phyloP scores from a whole-genome alignment of 2,329 filamentous ascomycete species.

The Ophiostoma ips region DNA sequence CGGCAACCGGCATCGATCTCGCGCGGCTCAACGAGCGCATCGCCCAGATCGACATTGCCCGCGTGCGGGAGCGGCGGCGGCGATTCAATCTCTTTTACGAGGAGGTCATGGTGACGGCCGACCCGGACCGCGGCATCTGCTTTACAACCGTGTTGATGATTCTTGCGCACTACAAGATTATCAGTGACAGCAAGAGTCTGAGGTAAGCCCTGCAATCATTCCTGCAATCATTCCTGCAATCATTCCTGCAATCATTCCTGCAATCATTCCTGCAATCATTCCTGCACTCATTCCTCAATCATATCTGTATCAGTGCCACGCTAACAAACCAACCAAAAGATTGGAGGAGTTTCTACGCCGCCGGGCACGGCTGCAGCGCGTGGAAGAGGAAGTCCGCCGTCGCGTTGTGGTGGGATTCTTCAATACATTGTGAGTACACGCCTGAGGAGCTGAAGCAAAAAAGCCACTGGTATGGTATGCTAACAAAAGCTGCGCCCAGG shows the following conservation, averaged over 20 bases:
- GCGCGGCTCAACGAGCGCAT: conserved; percentile 62
- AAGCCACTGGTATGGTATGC: too few species aligned
- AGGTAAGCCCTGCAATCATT: too few species aligned
- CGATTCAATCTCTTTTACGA: conserved; percentile 94
- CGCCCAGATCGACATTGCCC: conserved; percentile 54
- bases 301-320: too few species aligned
- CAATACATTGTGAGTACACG: conserved; percentile 56
- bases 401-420: conserved; percentile 91
- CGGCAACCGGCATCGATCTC: conserved; percentile 53
- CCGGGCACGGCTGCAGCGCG: conserved; percentile 76
- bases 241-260: too few species aligned
- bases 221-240: too few species aligned
- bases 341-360: conserved; percentile 91
- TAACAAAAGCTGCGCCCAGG: conserved; percentile 23
- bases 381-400: conserved; percentile 85
- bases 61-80: conserved; percentile 60
- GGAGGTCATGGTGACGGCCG: conserved; percentile 85
- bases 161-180: conserved; percentile 95
- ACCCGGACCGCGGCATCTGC: conserved; percentile 76
- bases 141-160: conserved; percentile 93
- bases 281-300: too few species aligned
- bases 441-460: too few species aligned
- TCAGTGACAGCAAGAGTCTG: conserved; percentile 92
- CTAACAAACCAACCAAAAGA: conserved; percentile 31
- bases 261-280: background rate